A percentile compares a stretch with the other conserved stretches of the same genome.
Conservation (phyloP, 176 grass and related monocot genomes). For the Oryza punctata region DNA sequence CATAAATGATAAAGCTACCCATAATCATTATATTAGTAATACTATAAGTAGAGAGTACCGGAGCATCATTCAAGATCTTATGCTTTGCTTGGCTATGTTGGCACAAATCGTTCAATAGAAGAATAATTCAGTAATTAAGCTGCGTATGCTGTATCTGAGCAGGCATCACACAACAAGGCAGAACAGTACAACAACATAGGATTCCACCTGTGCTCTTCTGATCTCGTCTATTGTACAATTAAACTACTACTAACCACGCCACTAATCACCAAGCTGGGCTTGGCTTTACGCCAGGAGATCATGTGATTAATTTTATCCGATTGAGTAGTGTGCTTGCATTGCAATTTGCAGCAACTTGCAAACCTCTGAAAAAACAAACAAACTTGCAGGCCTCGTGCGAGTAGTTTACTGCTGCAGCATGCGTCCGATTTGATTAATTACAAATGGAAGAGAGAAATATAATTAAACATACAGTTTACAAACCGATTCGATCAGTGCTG, state of each 20-base stretch:
- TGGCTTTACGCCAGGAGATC: neutral
- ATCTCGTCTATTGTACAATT: neutral
- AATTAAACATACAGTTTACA: neutral
- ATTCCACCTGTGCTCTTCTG: neutral
- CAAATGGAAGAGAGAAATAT: neutral
- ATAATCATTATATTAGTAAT: too few relatives aligned
- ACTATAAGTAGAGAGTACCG: too few relatives aligned
- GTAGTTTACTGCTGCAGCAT: neutral
- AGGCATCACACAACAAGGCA: neutral
- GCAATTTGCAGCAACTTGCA: neutral
- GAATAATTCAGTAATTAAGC: neutral
- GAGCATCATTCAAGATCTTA: too few relatives aligned
- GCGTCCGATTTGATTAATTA: neutral
- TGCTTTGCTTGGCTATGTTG: neutral
- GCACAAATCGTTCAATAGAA: neutral
- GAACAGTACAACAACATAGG: neutral
- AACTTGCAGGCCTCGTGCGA: neutral
- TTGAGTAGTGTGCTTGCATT: neutral
- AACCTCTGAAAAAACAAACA: neutral
- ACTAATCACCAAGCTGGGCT: neutral
- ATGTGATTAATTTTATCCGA: neutral
- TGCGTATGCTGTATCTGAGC: neutral
- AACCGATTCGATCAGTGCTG: neutral
- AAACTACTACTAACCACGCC: neutral
- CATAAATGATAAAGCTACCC: too few relatives aligned